Conservation (phyloP, 2,329 filamentous ascomycete species). For the Aaosphaeria arxii region DNA sequence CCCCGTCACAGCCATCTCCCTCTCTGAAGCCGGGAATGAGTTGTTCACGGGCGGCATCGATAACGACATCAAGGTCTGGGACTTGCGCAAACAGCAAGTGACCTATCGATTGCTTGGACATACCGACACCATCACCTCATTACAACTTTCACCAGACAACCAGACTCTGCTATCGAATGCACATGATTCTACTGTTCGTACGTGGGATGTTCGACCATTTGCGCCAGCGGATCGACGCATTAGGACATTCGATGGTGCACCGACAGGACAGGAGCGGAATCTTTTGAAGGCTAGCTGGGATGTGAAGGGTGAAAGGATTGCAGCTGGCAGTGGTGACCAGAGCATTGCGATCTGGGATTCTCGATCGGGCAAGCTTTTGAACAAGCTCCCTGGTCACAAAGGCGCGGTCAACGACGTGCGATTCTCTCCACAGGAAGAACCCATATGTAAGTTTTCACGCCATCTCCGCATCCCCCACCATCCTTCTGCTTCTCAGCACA, state of each 20-base stretch:
- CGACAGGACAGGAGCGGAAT: slow-evolving; percentile 85
- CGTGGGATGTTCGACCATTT: slow-evolving; percentile 95
- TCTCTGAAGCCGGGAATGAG: slow-evolving; percentile 94
- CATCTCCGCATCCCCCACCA: slow-evolving; percentile 2
- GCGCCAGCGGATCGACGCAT: slow-evolving; percentile 83
- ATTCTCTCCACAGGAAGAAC: slow-evolving; percentile 80
- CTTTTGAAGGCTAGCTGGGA: slow-evolving; percentile 90
- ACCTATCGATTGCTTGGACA: slow-evolving; percentile 88
- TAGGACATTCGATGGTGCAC: slow-evolving; percentile 88
- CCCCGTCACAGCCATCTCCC: slow-evolving; percentile 83
- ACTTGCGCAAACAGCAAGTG: slow-evolving; percentile 85
- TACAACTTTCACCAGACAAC: slow-evolving; percentile 88
- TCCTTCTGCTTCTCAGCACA: background rate
- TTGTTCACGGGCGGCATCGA: slow-evolving; percentile 94
- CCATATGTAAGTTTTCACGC: slow-evolving; percentile 66
- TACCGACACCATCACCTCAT: slow-evolving; percentile 84
- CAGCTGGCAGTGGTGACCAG: slow-evolving; percentile 84
- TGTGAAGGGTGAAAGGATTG: slow-evolving; percentile 77
- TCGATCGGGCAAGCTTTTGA: slow-evolving; percentile 82
- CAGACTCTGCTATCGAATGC: slow-evolving; percentile 87
- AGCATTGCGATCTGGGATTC: slow-evolving; percentile 90
- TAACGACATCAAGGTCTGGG: slow-evolving; percentile 97
- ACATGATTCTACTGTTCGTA: slow-evolving; percentile 89
- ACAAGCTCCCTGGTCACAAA: slow-evolving; percentile 94
- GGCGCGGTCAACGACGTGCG: slow-evolving; percentile 93